Percentiles rank a stretch among this genome's conserved stretches.
phyloP scores from a whole-genome alignment of 139 green algal genomes.

The Zygnema circumcarinatum region DNA sequence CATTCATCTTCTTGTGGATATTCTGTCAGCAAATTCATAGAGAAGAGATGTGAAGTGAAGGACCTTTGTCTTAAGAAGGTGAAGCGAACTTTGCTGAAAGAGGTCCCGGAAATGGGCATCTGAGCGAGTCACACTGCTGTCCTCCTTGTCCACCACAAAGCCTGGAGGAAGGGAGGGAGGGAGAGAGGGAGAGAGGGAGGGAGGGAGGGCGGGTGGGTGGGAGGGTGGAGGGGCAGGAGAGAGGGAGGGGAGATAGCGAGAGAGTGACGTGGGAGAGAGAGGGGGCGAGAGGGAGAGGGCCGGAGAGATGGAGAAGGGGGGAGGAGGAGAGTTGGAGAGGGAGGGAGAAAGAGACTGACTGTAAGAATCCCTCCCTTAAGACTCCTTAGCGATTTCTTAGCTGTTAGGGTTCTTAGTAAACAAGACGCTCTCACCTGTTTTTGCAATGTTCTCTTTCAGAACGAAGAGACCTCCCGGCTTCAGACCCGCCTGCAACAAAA shows the following conservation, averaged over 20 bases:
- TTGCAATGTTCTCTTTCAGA: constrained; percentile 90
- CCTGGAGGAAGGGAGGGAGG: constrained; percentile 23
- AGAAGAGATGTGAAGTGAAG: not conserved
- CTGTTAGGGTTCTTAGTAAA: not conserved
- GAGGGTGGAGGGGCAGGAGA: not conserved
- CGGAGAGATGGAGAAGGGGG: too few species aligned
- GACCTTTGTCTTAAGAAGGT: constrained; percentile 45
- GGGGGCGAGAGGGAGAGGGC: not conserved
- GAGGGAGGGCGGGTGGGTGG: not conserved
- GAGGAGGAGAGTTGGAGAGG: not conserved
- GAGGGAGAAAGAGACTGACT: not conserved
- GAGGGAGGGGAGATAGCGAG: not conserved
- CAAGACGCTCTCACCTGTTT: not conserved
- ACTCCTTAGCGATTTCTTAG: too few species aligned
- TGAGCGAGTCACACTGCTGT: constrained; percentile 84
- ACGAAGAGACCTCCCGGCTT: constrained; percentile 85
- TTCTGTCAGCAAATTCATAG: constrained; percentile 1
- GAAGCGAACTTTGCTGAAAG: constrained; percentile 66
- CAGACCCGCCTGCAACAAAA: constrained; percentile 38
- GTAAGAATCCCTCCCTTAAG: too few species aligned
- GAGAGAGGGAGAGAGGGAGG: not conserved
- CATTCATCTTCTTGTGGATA: not conserved
- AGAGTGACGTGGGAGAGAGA: not conserved
- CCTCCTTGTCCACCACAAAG: constrained; percentile 91
- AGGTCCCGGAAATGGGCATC: constrained; percentile 79